Percentiles rank a stretch among this genome's conserved stretches.
Conservation (phyloP, 441 rosid genomes). For the Caryocar brasiliense region DNA sequence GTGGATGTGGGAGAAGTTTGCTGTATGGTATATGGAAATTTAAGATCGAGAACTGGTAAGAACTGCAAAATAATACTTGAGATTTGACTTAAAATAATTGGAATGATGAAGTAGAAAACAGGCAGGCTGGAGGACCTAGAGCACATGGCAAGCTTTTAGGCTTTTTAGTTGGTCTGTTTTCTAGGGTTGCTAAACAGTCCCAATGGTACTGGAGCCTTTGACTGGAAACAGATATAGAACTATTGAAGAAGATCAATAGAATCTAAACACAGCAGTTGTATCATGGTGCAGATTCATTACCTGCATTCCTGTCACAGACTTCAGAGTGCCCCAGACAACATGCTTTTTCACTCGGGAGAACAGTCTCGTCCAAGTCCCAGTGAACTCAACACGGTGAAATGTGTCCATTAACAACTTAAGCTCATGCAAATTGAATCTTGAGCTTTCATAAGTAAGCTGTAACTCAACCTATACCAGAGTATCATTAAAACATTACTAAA, state of each 20-base stretch:
- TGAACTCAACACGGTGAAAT: slow-evolving; percentile 78
- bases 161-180: no score
- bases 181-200: no score
- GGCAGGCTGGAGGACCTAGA: no score
- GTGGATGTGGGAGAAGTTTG: no score
- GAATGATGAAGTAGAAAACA: no score
- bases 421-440: slow-evolving; percentile 90
- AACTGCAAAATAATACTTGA: no score
- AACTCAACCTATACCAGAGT: slow-evolving; percentile 62
- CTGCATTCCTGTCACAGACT: slow-evolving; percentile 98
- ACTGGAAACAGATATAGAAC: neutral
- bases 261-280: no score
- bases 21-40: no score
- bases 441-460: slow-evolving; percentile 80
- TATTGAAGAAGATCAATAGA: no score
- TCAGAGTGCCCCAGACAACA: slow-evolving; percentile 92
- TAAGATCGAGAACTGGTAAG: no score
- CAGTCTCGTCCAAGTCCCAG: slow-evolving; percentile 93
- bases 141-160: no score
- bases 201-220: neutral
- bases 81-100: no score
- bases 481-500: slow-evolving; percentile 6
- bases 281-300: slow-evolving; percentile 25
- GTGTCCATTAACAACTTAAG: slow-evolving; percentile 93
- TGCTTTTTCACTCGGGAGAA: slow-evolving; percentile 94